Conservation (phyloP, 202 grass and related monocot genomes). For the Dendrocalamus latiflorus region DNA sequence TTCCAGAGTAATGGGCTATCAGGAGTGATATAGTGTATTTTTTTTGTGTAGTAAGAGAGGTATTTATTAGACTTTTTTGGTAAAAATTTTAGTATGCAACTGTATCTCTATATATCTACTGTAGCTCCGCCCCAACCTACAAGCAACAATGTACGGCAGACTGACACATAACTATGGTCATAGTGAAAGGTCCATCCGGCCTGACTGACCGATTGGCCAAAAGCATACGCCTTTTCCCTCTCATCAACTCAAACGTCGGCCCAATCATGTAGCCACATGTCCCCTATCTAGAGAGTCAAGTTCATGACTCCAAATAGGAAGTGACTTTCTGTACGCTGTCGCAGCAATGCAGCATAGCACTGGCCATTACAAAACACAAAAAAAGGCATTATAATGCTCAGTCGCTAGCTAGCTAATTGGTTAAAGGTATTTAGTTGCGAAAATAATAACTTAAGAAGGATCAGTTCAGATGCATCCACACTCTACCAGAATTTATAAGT, state of each 20-base stretch:
- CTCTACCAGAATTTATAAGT: not conserved
- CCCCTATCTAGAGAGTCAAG: not conserved
- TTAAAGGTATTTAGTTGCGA: not conserved
- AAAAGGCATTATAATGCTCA: not conserved
- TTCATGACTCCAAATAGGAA: constrained; percentile 18
- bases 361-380: too few relatives aligned
- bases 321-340: not conserved
- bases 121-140: too few relatives aligned
- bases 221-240: constrained; percentile 17
- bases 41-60: too few relatives aligned
- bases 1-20: too few relatives aligned
- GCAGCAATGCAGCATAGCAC: too few relatives aligned
- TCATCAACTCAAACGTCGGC: constrained; percentile 22
- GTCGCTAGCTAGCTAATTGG: not conserved
- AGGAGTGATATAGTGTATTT: too few relatives aligned
- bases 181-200: constrained; percentile 44
- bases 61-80: too few relatives aligned
- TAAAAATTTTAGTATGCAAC: too few relatives aligned
- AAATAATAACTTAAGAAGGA: not conserved
- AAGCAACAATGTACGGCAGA: constrained; percentile 2
- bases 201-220: constrained; percentile 20
- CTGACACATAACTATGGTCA: constrained; percentile 18
- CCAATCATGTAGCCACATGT: constrained; percentile 14
- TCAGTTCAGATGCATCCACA: not conserved
- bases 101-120: too few relatives aligned